Evolutionary conservation across 176 grass and related monocot species (phyloP).

Genomic region (Aegilops bicornis): DNA sequence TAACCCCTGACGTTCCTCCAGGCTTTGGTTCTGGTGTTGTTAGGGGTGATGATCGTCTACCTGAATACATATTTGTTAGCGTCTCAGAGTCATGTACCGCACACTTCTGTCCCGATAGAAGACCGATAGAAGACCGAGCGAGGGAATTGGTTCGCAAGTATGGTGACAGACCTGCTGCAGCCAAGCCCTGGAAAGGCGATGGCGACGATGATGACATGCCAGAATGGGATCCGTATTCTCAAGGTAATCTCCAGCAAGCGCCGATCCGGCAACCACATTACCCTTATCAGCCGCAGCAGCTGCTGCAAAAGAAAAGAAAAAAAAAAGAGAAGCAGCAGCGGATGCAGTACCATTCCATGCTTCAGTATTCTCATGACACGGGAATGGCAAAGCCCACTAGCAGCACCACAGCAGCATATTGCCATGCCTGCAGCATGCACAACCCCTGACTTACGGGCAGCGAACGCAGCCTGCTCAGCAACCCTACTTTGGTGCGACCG

Average conservation of each 20-base stretch:
- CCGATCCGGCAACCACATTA: background rate
- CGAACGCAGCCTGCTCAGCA: background rate
- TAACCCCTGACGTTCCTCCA: slow-evolving; percentile 37
- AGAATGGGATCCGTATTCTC: slow-evolving; percentile 44
- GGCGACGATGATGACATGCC: slow-evolving; percentile 38
- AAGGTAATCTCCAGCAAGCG: slow-evolving; percentile 22
- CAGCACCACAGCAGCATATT: background rate
- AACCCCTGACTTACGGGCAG: background rate
- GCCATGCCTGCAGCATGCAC: background rate
- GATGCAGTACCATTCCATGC: background rate
- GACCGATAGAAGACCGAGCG: slow-evolving; percentile 34
- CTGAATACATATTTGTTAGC: slow-evolving; percentile 49
- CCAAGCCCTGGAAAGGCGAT: slow-evolving; percentile 26
- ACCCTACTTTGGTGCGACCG: background rate
- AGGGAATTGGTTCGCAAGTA: slow-evolving; percentile 57
- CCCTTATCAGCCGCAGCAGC: background rate
- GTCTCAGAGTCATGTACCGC: background rate
- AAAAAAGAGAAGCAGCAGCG: too few relatives aligned
- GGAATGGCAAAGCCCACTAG: background rate
- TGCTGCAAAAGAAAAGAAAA: too few relatives aligned
- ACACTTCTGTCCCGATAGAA: background rate
- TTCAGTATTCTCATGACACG: background rate
- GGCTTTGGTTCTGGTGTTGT: slow-evolving; percentile 42
- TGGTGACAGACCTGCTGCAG: slow-evolving; percentile 28
- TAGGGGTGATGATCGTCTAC: slow-evolving; percentile 56